These are phyloP conservation scores for Hanseniaspora gamundiae DNA, from an alignment of 1,139 yeast genomes.

Conservation along the genomic window DNA sequence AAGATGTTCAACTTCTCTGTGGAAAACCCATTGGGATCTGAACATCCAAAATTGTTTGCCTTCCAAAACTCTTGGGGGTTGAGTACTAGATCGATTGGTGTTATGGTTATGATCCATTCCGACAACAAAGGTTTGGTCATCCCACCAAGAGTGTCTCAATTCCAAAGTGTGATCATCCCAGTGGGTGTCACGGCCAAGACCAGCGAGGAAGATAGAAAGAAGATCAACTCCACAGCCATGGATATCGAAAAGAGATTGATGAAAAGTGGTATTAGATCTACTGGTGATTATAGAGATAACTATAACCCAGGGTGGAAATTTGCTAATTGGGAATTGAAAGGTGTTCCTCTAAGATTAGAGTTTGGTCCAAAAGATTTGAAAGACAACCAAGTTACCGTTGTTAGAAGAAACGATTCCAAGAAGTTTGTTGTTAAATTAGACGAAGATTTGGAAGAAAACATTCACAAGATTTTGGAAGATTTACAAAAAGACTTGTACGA, in stretches of 20 bases:
- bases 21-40: conserved; percentile 86
- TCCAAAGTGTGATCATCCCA: conserved; percentile 86
- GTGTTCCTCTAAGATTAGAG: conserved; percentile 87
- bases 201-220: conserved; percentile 56
- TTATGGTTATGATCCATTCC: conserved; percentile 97
- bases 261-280: conserved; percentile 54
- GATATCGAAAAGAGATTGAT: conserved; percentile 48
- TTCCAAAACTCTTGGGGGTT: conserved; percentile 99
- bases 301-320: conserved; percentile 99
- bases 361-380: conserved; percentile 92
- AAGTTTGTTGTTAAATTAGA: conserved; percentile 56
- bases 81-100: conserved; percentile 97
- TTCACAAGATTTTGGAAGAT: conserved; percentile 68
- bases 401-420: conserved; percentile 82
- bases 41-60: conserved; percentile 74
- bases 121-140: conserved; percentile 96
- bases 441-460: conserved; percentile 44
- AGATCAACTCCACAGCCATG: conserved; percentile 58
- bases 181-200: conserved; percentile 90
- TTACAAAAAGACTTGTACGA: conserved; percentile 66
- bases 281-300: conserved; percentile 82
- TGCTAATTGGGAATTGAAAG: conserved; percentile 94
- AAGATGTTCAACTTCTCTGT: conserved; percentile 95
- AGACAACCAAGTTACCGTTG: conserved; percentile 69
- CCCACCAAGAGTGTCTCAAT: conserved; percentile 94